Base-by-base conservation (phyloP, 1,139 yeast genomes). In the Pneumocystis murina region DNA sequence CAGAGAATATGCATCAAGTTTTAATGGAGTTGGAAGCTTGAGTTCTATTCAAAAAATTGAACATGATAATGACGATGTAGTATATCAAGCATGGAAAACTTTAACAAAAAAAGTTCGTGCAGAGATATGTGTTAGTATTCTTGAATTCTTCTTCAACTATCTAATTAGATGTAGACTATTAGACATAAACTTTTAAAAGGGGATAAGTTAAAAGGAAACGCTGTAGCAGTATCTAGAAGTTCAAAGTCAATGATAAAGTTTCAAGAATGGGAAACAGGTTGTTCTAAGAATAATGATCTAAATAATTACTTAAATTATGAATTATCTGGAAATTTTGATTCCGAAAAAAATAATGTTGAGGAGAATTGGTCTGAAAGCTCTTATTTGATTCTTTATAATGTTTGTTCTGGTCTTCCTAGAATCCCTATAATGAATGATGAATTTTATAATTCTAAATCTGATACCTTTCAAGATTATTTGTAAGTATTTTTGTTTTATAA, bases 311-410 rank as follows among this genome's bases (percentile, higher is more conserved):
- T 36, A 5, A 41, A 48, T 17, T 17, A n/a, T 48, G 55, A 48
- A 3, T n/a, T 48, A 48, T 48, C 55, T 48, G 33, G 20, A 48
- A 24, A 12, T 48, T 48, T 24, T 48, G 55, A 48, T 12, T 20
- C 16, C 1, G 33, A 48, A 48, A 48, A 59, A 33, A 39, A 33
- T 38, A 60, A 59, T 35, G 60, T 30, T 39, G 30, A 33, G 12
- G 59, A 33, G 24, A 35, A 38, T 12, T 8, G 43, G 16, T 85
- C 83, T 36, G 71, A 72, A 68, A 87, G 84, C 68, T 85, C 85
- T 2, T 86, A 86, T 68, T 75, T 90, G 62, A 77, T 87, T 59
- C 97, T 92, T 72, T 92, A 91, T 73, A 96, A 91, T 69, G 82
- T 87, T 1, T 78, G 83, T 1, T 90, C 95, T 55, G 91, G 92